Evolutionary conservation across 2,329 filamentous ascomycete genomes (phyloP).

Genomic region (Hawksworthiomyces lignivorus): DNA sequence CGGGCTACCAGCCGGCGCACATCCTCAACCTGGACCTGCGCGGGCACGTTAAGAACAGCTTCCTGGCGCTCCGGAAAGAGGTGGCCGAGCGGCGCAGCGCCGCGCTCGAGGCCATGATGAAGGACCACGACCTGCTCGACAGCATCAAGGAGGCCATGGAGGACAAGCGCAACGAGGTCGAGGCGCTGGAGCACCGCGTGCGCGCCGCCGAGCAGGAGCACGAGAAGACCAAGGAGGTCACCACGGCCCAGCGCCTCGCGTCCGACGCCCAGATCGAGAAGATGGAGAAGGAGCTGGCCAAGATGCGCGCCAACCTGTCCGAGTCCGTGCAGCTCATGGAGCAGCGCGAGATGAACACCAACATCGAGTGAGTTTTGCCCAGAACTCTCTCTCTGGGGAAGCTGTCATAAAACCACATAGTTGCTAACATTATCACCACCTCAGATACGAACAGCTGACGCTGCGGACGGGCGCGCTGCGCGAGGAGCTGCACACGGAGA

Average conservation of each 20-base stretch:
- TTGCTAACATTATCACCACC: not conserved
- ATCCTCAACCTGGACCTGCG: constrained; percentile 84
- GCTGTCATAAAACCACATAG: too few relatives aligned
- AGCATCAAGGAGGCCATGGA: constrained; percentile 95
- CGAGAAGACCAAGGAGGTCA: constrained; percentile 83
- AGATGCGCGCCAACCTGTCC: constrained; percentile 75
- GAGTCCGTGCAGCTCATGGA: constrained; percentile 89
- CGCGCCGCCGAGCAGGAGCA: constrained; percentile 88
- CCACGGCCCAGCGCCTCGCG: constrained; percentile 76
- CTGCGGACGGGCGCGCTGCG: constrained; percentile 73
- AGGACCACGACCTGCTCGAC: constrained; percentile 87
- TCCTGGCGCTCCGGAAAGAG: constrained; percentile 74
- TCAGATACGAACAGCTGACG: constrained; percentile 84
- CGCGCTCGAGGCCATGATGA: constrained; percentile 85
- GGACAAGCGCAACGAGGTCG: constrained; percentile 87
- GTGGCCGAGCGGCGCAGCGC: constrained; percentile 80
- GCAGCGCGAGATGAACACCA: constrained; percentile 91
- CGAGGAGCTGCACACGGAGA: constrained; percentile 96
- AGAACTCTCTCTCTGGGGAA: not conserved
- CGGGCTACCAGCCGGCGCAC: constrained; percentile 83
- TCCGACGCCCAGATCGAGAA: constrained; percentile 94
- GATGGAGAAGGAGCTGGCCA: constrained; percentile 96
- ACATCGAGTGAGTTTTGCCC: constrained; percentile 68
- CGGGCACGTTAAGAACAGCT: constrained; percentile 70
- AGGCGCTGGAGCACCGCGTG: constrained; percentile 81